These are phyloP conservation scores for Pestalotiopsis sp. DNA, from an alignment of 2,329 filamentous ascomycete genomes.

Conservation along the genomic window DNA sequence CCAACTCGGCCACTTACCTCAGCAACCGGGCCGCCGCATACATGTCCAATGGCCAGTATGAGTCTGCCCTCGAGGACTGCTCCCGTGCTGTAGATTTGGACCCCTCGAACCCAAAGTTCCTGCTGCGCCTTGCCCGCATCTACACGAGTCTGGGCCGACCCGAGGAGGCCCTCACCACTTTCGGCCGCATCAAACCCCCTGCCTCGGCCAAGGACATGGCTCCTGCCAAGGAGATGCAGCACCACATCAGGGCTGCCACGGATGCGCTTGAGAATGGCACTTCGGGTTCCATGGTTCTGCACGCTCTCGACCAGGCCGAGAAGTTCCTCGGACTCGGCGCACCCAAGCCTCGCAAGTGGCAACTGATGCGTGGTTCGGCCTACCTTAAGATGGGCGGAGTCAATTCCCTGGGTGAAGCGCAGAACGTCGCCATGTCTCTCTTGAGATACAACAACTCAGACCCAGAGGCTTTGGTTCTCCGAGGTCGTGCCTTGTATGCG, in stretches of 20 bases:
- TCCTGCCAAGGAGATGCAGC: slow-evolving; percentile 81
- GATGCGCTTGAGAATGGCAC: slow-evolving; percentile 74
- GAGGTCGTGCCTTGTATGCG: slow-evolving; percentile 84
- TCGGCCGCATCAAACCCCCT: slow-evolving; percentile 76
- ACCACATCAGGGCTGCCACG: slow-evolving; percentile 79
- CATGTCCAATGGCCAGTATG: slow-evolving; percentile 83
- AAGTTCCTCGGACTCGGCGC: slow-evolving; percentile 76
- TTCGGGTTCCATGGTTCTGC: slow-evolving; percentile 87
- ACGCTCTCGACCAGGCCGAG: slow-evolving; percentile 89
- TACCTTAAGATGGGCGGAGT: slow-evolving; percentile 89
- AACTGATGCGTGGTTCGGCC: slow-evolving; percentile 87
- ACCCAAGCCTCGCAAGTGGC: slow-evolving; percentile 87
- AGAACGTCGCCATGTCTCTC: slow-evolving; percentile 88
- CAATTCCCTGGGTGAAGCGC: slow-evolving; percentile 87
- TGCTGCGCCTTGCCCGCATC: slow-evolving; percentile 85
- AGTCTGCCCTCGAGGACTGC: slow-evolving; percentile 84
- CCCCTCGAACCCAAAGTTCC: slow-evolving; percentile 82
- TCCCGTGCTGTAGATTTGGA: slow-evolving; percentile 81
- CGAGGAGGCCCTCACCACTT: slow-evolving; percentile 82
- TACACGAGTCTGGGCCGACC: slow-evolving; percentile 87
- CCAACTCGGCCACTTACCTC: slow-evolving; percentile 84
- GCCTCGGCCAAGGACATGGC: slow-evolving; percentile 85
- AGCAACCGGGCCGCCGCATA: slow-evolving; percentile 94
- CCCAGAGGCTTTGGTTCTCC: slow-evolving; percentile 88
- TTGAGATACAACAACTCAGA: slow-evolving; percentile 87